Conservation (phyloP, 2,329 filamentous ascomycete genomes). For the Microdochium trichocladiopsis region DNA sequence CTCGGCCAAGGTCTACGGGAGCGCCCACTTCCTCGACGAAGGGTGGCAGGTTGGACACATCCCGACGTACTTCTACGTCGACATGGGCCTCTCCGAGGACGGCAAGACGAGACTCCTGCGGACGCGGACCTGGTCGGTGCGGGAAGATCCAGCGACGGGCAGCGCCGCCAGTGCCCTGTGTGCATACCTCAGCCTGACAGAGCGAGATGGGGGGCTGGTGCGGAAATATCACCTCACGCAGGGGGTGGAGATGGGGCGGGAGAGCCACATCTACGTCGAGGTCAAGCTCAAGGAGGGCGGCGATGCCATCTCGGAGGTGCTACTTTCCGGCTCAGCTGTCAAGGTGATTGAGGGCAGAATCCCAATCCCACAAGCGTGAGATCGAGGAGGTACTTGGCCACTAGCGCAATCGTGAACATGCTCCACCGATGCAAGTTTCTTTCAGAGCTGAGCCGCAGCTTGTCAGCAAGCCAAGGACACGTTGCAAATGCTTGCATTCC, state of each 20-base stretch:
- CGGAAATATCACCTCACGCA: slow-evolving; percentile 46
- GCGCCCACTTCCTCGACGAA: slow-evolving; percentile 31
- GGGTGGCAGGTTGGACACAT: slow-evolving; percentile 47
- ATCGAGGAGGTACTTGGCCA: not conserved
- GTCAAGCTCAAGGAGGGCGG: slow-evolving; percentile 14
- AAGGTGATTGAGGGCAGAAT: slow-evolving; percentile 9
- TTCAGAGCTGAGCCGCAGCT: too few relatives aligned
- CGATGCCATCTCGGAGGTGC: slow-evolving; percentile 4
- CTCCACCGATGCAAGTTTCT: too few relatives aligned
- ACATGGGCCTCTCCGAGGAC: slow-evolving; percentile 19
- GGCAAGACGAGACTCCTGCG: slow-evolving; percentile 30
- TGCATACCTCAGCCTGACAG: slow-evolving; percentile 39
- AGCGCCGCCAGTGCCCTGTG: slow-evolving; percentile 50
- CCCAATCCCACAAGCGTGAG: slow-evolving; percentile 4
- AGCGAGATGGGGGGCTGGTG: slow-evolving; percentile 21
- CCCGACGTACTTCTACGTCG: slow-evolving; percentile 51
- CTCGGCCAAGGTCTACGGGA: slow-evolving; percentile 13
- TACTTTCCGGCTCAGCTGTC: slow-evolving; percentile 9
- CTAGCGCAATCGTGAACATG: too few relatives aligned
- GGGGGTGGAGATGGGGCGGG: slow-evolving; percentile 57
- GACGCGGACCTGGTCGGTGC: slow-evolving; percentile 48
- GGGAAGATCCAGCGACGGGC: slow-evolving; percentile 53
- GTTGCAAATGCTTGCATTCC: too few relatives aligned
- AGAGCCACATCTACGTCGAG: slow-evolving; percentile 39
- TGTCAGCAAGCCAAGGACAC: too few relatives aligned